A percentile compares a stretch with the other conserved stretches of the same genome.
Conservation (phyloP, 2,329 filamentous ascomycete species). For the Colletotrichum cuscutae region DNA sequence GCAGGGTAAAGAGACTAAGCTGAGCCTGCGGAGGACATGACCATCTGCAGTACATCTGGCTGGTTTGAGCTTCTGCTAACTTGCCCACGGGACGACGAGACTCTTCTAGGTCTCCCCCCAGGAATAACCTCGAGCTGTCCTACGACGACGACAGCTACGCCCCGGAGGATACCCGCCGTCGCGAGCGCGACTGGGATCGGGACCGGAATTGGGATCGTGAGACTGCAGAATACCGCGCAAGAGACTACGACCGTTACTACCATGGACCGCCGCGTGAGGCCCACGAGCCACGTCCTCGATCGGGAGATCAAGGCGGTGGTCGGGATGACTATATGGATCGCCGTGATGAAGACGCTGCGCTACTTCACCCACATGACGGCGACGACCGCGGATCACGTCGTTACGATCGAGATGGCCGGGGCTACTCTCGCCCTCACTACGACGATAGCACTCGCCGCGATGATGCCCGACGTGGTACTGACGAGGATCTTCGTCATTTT, state of each 20-base stretch:
- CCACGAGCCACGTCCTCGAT: conserved; percentile 34
- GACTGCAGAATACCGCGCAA: conserved; percentile 13
- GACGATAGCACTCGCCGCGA: conserved; percentile 33
- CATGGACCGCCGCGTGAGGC: conserved; percentile 38
- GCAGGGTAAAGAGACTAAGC: conserved; percentile 57
- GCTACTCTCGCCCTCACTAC: conserved; percentile 32
- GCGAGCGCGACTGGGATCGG: conserved; percentile 40
- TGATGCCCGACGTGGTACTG: conserved; percentile 31
- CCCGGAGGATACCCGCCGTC: conserved; percentile 40
- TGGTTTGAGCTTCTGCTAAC: conserved; percentile 54
- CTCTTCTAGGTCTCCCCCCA: conserved; percentile 55
- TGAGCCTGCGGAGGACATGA: conserved; percentile 36
- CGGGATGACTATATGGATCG: conserved; percentile 42
- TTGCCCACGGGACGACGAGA: conserved; percentile 56
- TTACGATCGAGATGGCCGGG: conserved; percentile 32
- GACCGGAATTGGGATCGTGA: conserved; percentile 32
- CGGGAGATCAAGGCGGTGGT: conserved; percentile 40
- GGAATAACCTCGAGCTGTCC: conserved; percentile 44
- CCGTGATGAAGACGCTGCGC: conserved; percentile 48
- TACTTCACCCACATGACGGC: conserved; percentile 46
- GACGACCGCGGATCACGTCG: conserved; percentile 42
- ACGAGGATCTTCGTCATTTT: conserved; percentile 34
- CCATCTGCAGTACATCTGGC: conserved; percentile 34
- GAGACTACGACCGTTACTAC: conserved; percentile 37
- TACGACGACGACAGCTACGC: conserved; percentile 44